Conservation (phyloP, 2,329 filamentous ascomycete genomes). For the Drechslerella dactyloides region DNA sequence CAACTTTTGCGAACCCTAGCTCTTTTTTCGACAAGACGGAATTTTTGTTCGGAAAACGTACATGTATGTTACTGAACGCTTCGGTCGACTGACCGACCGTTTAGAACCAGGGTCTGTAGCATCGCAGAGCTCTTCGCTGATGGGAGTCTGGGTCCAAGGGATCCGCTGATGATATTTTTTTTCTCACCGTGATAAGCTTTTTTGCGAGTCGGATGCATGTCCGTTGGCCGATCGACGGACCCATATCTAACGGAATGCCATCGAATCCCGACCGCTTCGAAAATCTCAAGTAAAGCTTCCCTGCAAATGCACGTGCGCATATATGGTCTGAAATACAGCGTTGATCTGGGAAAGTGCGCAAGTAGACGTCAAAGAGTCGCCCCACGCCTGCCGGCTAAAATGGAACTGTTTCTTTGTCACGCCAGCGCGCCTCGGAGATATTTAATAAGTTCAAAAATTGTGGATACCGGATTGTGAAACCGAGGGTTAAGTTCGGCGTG, state of each 20-base stretch:
- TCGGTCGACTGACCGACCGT: too few relatives aligned
- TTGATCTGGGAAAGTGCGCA: background rate
- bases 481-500: background rate
- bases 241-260: background rate
- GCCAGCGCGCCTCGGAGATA: slow-evolving; percentile 4
- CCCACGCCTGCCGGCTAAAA: background rate
- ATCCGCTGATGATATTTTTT: background rate
- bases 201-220: background rate
- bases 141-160: too few relatives aligned
- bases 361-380: background rate
- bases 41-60: too few relatives aligned
- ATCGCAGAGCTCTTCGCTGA: too few relatives aligned
- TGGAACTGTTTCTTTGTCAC: background rate
- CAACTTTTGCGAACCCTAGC: background rate
- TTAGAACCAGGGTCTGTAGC: too few relatives aligned
- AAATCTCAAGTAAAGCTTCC: background rate
- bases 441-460: background rate
- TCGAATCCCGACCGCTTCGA: background rate
- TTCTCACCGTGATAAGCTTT: background rate
- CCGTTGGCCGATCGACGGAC: background rate
- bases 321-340: background rate
- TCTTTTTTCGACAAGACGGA: background rate
- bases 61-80: too few relatives aligned
- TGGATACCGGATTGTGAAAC: slow-evolving; percentile 3
- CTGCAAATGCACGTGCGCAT: background rate